These are phyloP conservation scores for Cyberlindnera maritima DNA, from an alignment of 805 yeast genomes.

Conservation along the genomic window DNA sequence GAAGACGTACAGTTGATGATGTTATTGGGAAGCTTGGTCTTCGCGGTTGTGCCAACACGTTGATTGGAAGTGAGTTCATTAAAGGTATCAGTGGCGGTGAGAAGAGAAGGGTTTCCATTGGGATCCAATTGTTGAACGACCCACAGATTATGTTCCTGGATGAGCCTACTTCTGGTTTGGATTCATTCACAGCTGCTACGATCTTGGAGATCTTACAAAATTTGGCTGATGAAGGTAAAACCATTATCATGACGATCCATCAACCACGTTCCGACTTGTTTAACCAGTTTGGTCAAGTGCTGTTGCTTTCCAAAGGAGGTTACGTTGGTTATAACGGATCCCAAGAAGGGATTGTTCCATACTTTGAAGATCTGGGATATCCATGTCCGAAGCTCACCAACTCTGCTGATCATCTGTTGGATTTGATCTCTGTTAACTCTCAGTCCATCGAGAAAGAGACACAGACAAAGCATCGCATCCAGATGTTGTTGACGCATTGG, in stretches of 20 bases:
- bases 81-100: conserved; percentile 83
- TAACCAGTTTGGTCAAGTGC: conserved; percentile 63
- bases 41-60: conserved; percentile 71
- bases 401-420: conserved; percentile 75
- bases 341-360: conserved; percentile 42
- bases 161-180: conserved; percentile 90
- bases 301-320: conserved; percentile 77
- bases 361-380: conserved; percentile 51
- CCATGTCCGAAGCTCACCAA: conserved; percentile 61
- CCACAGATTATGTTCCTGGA: conserved; percentile 76
- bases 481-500: conserved; percentile 18
- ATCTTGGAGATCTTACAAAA: conserved; percentile 59
- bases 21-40: conserved; percentile 66
- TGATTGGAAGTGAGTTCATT: conserved; percentile 59
- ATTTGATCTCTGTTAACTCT: conserved; percentile 51
- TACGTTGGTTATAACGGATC: conserved; percentile 67
- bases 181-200: conserved; percentile 73
- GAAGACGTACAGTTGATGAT: conserved; percentile 47
- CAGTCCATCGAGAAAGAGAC: conserved; percentile 19
- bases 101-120: conserved; percentile 80
- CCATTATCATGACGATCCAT: conserved; percentile 77
- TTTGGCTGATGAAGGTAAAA: conserved; percentile 60
- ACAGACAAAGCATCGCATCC: conserved; percentile 18
- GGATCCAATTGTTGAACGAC: conserved; percentile 69
- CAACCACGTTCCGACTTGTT: conserved; percentile 80